Conservation (phyloP, 129 eudicot species). For the Flaveria brownii region DNA sequence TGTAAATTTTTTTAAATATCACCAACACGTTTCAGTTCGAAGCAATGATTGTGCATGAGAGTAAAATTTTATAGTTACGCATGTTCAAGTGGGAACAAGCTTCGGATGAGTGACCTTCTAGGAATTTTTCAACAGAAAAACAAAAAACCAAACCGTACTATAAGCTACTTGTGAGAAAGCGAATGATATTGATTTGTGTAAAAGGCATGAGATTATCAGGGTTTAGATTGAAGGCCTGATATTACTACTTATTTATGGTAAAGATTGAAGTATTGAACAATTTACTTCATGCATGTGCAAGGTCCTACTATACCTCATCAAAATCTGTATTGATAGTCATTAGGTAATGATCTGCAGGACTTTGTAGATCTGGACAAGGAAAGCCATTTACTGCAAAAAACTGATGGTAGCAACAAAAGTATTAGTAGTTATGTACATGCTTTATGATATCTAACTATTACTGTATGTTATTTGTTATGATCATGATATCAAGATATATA, state of each 20-base stretch:
- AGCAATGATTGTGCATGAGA: too few species aligned
- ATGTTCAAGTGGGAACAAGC: too few species aligned
- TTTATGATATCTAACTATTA: neutral
- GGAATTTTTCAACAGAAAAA: too few species aligned
- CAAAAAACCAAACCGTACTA: too few species aligned
- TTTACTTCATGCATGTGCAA: neutral
- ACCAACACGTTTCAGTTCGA: too few species aligned
- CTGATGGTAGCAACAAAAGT: constrained; percentile 30
- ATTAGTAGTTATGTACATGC: neutral
- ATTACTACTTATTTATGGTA: neutral
- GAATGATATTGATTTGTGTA: too few species aligned
- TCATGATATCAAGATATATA: constrained; percentile 3
- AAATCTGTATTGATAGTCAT: constrained; percentile 65
- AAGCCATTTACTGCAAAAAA: constrained; percentile 69
- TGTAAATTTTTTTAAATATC: too few species aligned
- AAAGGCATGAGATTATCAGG: too few species aligned
- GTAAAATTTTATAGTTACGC: too few species aligned
- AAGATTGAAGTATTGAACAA: neutral
- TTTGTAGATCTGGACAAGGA: constrained; percentile 54
- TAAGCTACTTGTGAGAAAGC: too few species aligned
- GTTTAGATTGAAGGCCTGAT: too few species aligned
- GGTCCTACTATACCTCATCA: constrained; percentile 44
- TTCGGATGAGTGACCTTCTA: too few species aligned
- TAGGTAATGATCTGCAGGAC: constrained; percentile 72
- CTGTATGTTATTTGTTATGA: neutral